Evolutionary conservation across 441 rosid genomes (phyloP).

Genomic region (Syzygium malaccense): DNA sequence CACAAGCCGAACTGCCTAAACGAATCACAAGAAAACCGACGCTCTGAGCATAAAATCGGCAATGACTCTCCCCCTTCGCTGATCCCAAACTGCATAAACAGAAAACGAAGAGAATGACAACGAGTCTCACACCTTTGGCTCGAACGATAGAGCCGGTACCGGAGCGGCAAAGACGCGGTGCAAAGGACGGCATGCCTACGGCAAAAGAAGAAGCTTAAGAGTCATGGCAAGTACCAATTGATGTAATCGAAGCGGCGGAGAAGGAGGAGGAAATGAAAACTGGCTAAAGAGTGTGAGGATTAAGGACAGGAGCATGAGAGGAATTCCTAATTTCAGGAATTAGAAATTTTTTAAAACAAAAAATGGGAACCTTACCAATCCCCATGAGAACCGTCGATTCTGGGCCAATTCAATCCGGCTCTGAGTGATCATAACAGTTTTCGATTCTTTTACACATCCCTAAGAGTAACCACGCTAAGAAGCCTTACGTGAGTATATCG

Average conservation of each 20-base stretch:
- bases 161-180: not conserved
- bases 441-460: too few species aligned
- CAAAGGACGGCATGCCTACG: slow-evolving; percentile 11
- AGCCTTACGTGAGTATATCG: too few species aligned
- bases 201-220: slow-evolving; percentile 45
- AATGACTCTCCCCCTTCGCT: not conserved
- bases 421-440: fast-evolving
- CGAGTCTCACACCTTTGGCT: not conserved
- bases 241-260: not conserved
- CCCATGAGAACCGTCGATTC: fast-evolving
- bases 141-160: not conserved
- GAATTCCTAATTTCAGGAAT: not conserved
- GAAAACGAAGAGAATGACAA: not conserved
- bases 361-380: fast-evolving
- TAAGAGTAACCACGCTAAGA: not conserved
- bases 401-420: fast-evolving
- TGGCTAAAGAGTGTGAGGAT: not conserved
- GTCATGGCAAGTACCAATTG: slow-evolving; percentile 19
- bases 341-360: too few species aligned
- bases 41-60: not conserved
- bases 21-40: not conserved
- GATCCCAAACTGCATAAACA: not conserved
- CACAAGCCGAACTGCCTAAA: not conserved
- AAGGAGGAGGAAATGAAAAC: not conserved
- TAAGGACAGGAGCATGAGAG: not conserved